Percentiles rank a stretch among this genome's conserved stretches.
Evolutionary conservation across 805 yeast genomes (phyloP).

Genomic region (Candida cerambycidarum): DNA sequence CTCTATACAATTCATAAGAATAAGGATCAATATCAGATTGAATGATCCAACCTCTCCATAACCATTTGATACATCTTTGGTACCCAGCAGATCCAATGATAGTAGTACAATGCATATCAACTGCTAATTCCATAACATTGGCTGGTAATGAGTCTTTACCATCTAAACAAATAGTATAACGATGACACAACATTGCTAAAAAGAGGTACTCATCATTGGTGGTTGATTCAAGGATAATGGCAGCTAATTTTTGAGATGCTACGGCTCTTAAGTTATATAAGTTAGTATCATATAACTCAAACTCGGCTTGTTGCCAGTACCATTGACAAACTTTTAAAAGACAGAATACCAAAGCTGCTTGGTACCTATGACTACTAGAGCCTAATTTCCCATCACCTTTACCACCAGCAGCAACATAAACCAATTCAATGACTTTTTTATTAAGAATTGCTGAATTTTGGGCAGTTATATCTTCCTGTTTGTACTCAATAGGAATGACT

Average conservation of each 20-base stretch:
- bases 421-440: constrained; percentile 56
- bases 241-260: constrained; percentile 76
- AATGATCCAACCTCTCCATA: constrained; percentile 92
- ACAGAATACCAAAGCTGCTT: constrained; percentile 67
- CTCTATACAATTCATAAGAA: constrained; percentile 63
- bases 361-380: constrained; percentile 59
- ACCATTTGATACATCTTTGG: constrained; percentile 84
- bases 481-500: constrained; percentile 65
- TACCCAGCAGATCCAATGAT: constrained; percentile 80
- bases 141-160: constrained; percentile 61
- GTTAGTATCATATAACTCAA: constrained; percentile 67
- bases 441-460: constrained; percentile 63
- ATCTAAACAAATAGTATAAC: constrained; percentile 65
- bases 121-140: constrained; percentile 82
- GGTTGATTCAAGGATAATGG: constrained; percentile 63
- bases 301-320: constrained; percentile 61
- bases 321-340: constrained; percentile 74
- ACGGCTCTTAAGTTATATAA: constrained; percentile 58
- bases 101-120: constrained; percentile 76
- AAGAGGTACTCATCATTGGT: constrained; percentile 61
- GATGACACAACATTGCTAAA: constrained; percentile 72
- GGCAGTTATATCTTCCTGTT: constrained; percentile 46
- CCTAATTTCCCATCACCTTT: constrained; percentile 56
- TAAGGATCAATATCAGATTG: constrained; percentile 71
- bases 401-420: constrained; percentile 79